Conservation (phyloP, 169 alveolate genomes). For the Cryptosporidium viatorum region DNA sequence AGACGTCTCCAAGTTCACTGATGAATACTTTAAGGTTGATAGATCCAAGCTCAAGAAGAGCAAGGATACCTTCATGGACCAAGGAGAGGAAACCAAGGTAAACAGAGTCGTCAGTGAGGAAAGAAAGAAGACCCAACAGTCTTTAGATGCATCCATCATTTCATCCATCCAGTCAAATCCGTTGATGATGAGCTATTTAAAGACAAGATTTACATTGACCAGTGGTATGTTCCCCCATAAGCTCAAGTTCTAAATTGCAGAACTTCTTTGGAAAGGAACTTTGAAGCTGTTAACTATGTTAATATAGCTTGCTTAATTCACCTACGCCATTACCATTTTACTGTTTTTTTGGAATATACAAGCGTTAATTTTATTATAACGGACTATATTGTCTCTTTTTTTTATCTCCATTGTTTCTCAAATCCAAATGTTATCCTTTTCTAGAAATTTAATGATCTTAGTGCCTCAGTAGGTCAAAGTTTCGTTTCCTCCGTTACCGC, state of each 20-base stretch:
- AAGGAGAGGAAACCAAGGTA: conserved; percentile 80
- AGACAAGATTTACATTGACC: conserved; percentile 90
- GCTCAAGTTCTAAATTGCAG: conserved; percentile 86
- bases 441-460: no score
- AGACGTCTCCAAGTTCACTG: conserved; percentile 83
- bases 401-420: neutral
- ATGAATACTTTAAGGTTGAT: conserved; percentile 80
- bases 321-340: neutral
- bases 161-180: conserved; percentile 82
- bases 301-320: conserved; percentile 6
- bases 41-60: conserved; percentile 78
- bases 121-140: conserved; percentile 81
- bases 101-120: conserved; percentile 66
- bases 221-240: conserved; percentile 92
- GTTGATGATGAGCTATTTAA: conserved; percentile 85
- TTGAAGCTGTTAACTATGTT: conserved; percentile 11
- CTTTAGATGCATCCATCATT: conserved; percentile 80
- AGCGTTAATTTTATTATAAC: conserved; percentile 18
- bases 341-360: conserved; percentile 26
- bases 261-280: neutral
- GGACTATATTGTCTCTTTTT: neutral
- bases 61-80: conserved; percentile 82
- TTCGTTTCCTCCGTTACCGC: neutral
- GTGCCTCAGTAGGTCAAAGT: no score
- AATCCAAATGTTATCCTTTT: neutral